Conservation (phyloP, 805 yeast species). For the Yarrowia deformans region DNA sequence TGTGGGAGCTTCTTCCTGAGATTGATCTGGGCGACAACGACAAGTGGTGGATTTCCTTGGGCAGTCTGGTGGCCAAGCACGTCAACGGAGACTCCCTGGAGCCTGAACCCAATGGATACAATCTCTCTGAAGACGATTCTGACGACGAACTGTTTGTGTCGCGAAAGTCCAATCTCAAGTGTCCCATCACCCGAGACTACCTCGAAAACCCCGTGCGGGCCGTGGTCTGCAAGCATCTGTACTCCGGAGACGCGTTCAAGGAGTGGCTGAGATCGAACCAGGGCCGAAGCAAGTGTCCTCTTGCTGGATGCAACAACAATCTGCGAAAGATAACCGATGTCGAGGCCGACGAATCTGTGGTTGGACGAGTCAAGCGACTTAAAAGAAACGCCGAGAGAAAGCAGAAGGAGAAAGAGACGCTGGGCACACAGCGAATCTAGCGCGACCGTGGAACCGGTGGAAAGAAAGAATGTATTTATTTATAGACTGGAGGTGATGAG, state of each 20-base stretch:
- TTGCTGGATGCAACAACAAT: constrained; percentile 11
- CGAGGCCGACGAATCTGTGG: neutral
- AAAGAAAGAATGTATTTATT: neutral
- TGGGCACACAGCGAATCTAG: constrained; percentile 5
- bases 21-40: neutral
- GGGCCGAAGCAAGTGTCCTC: constrained; percentile 2
- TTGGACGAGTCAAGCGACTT: constrained; percentile 9
- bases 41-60: constrained; percentile 20
- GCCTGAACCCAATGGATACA: neutral
- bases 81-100: neutral
- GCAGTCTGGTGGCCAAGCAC: neutral
- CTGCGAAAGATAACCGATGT: neutral
- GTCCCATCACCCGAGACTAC: constrained; percentile 18
- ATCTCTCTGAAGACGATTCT: neutral
- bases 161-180: constrained; percentile 29
- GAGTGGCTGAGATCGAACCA: neutral
- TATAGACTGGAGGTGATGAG: neutral
- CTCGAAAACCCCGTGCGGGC: constrained; percentile 10
- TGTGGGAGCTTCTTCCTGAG: constrained; percentile 18
- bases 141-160: constrained; percentile 30
- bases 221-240: neutral
- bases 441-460: neutral
- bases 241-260: neutral
- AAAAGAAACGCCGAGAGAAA: neutral
- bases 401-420: neutral